Evolutionary conservation across 768 basidiomycete species (phyloP).

Genomic region (Cubamyces lactineus): DNA sequence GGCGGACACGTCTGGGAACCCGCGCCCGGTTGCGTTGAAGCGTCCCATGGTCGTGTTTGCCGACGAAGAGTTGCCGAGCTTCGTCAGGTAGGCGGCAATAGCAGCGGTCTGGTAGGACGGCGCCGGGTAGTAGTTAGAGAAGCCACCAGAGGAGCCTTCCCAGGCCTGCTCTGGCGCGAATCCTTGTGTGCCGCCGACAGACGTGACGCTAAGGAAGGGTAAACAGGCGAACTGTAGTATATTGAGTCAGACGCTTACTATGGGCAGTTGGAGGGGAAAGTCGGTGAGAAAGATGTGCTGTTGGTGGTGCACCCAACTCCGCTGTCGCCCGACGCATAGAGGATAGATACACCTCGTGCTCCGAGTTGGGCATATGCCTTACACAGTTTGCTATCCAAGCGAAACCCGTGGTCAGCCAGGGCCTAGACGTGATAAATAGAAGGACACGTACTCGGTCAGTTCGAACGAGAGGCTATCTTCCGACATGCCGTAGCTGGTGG

Average conservation of each 20-base stretch:
- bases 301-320: slow-evolving; percentile 51
- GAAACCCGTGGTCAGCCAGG: slow-evolving; percentile 29
- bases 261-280: slow-evolving; percentile 56
- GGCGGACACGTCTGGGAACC: slow-evolving; percentile 52
- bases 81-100: slow-evolving; percentile 48
- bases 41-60: slow-evolving; percentile 52
- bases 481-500: slow-evolving; percentile 73
- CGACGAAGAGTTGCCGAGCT: slow-evolving; percentile 47
- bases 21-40: slow-evolving; percentile 43
- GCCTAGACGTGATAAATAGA: background rate
- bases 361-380: slow-evolving; percentile 40
- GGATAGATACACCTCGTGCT: slow-evolving; percentile 38
- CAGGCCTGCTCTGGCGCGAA: slow-evolving; percentile 56
- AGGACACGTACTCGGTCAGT: slow-evolving; percentile 48
- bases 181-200: slow-evolving; percentile 63
- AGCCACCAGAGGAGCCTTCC: slow-evolving; percentile 69
- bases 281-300: slow-evolving; percentile 49
- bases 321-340: slow-evolving; percentile 43
- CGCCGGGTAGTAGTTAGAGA: slow-evolving; percentile 61
- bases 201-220: slow-evolving; percentile 44
- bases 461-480: slow-evolving; percentile 67
- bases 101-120: slow-evolving; percentile 56
- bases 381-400: slow-evolving; percentile 44
- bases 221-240: background rate
- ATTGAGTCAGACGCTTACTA: slow-evolving; percentile 29